Conservation (phyloP, 2,329 filamentous ascomycete species). For the Neurospora sp. region DNA sequence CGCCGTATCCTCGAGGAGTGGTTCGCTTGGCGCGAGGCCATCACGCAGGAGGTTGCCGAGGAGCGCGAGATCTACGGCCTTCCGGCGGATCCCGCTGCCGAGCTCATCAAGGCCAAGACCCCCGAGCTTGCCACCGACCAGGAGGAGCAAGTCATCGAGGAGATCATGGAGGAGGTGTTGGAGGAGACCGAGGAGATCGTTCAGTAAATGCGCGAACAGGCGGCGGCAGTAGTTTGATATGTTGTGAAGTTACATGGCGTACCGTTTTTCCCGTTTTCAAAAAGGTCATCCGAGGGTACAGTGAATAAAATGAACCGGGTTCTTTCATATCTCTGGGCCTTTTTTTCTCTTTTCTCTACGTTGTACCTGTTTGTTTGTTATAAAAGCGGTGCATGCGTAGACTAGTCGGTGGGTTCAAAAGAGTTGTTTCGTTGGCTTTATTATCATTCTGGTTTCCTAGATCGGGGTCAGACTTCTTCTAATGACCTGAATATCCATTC, state of each 20-base stretch:
- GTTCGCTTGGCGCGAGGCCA: slow-evolving; percentile 69
- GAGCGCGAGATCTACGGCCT: slow-evolving; percentile 62
- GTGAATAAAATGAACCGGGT: slow-evolving; percentile 1
- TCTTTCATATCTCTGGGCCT: neutral
- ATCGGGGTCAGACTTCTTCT: neutral
- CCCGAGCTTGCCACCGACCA: slow-evolving; percentile 45
- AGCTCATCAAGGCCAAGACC: slow-evolving; percentile 48
- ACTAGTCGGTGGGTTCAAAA: neutral
- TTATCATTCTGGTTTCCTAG: neutral
- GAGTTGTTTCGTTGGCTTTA: neutral
- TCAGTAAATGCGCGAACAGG: slow-evolving; percentile 14
- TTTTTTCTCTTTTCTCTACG: neutral
- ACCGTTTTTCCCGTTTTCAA: neutral
- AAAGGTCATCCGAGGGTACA: slow-evolving; percentile 1
- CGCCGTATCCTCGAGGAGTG: slow-evolving; percentile 80
- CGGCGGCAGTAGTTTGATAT: neutral
- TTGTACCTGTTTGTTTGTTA: neutral
- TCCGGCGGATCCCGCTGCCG: slow-evolving; percentile 54
- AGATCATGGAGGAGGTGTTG: slow-evolving; percentile 74
- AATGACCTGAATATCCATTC: neutral
- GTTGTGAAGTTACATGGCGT: neutral
- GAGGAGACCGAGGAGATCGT: slow-evolving; percentile 78
- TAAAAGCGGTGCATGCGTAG: neutral
- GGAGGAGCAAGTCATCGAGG: slow-evolving; percentile 75
- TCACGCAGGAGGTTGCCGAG: slow-evolving; percentile 61